Evolutionary conservation across 495 filamentous ascomycete species (phyloP), one percentile per base, ranked within the genome.

Genomic region (Hypoxylon intermedium): DNA sequence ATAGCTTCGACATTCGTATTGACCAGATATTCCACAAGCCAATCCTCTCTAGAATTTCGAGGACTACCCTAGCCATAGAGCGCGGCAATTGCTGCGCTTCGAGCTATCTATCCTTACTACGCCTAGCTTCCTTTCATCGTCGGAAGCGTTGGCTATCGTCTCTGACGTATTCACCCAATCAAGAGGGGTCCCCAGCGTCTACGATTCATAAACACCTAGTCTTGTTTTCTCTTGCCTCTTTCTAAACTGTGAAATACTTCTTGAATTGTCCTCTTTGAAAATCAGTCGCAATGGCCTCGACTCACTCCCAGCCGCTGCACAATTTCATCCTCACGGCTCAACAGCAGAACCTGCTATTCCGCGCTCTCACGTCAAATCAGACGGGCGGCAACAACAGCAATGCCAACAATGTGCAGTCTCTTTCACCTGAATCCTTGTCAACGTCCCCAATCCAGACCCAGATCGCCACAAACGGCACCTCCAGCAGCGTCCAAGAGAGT

Each of bases 291-390:
- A 79, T 79, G 78, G 73, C 76, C 53, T 78, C 76, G 49, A 61
- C 75, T 56, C 74, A 71, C 34, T 53, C 62, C 19, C 74, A 75
- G 41, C 63, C 74, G 7, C 67, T 78, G 9, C 67, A 72, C 45
- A 70, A 75, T 48, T 75, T 80, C 67, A 70, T 79, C 70, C 87
- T 97, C 57, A 91, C 91, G 31, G 87, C 89, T 13, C 86, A 89
- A 66, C 91, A 98, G 73, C 91, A 97, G 75, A 87, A 89, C 68
- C 86, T 97, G 33, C 77, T 98, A 36, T 86, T 92, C 34, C 90
- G 91, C 40, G 93, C 94, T 18, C 85, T 98, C 61, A 87, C 88
- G 41, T 95, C 93, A 49, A 93, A 93, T 73, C 81, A 53, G 58
- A 67, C 51, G 9, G 72, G 63, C 37, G 66, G 68, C 16, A 67